These are phyloP conservation scores for Lachnellula suecica DNA, from an alignment of 2,329 filamentous ascomycete species.

Conservation along the genomic window DNA sequence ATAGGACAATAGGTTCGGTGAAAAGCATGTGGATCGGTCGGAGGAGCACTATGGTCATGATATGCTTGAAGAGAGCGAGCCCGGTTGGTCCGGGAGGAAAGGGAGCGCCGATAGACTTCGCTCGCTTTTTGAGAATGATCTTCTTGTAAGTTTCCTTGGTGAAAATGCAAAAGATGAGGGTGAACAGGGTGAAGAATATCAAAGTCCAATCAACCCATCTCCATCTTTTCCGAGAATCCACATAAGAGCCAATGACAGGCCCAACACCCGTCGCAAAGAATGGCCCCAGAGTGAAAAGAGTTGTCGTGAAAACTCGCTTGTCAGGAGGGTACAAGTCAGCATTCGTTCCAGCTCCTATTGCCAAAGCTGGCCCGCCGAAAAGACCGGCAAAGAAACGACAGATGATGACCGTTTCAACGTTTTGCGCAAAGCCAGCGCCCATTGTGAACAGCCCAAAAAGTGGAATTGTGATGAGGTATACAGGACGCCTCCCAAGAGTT, in stretches of 20 bases:
- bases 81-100: conserved; percentile 35
- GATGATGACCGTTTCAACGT: conserved; percentile 41
- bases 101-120: conserved; percentile 40
- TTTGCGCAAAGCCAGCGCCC: conserved; percentile 60
- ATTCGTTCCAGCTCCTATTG: conserved; percentile 48
- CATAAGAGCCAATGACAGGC: conserved; percentile 41
- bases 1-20: conserved; percentile 30
- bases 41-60: conserved; percentile 27
- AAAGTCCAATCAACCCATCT: conserved; percentile 47
- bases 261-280: conserved; percentile 51
- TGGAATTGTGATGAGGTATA: conserved; percentile 44
- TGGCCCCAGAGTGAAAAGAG: conserved; percentile 47
- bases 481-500: conserved; percentile 48
- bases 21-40: conserved; percentile 37
- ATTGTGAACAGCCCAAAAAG: conserved; percentile 60
- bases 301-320: conserved; percentile 41
- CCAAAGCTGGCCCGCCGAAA: conserved; percentile 45
- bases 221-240: conserved; percentile 45
- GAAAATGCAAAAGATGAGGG: conserved; percentile 42
- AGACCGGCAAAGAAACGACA: conserved; percentile 49
- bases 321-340: conserved; percentile 42
- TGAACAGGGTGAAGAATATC: conserved; percentile 39
- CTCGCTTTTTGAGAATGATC: conserved; percentile 30
- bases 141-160: conserved; percentile 40
- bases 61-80: conserved; percentile 40